Base-by-base conservation (phyloP, 495 filamentous ascomycete genomes). In the Delitschia confertaspora region DNA sequence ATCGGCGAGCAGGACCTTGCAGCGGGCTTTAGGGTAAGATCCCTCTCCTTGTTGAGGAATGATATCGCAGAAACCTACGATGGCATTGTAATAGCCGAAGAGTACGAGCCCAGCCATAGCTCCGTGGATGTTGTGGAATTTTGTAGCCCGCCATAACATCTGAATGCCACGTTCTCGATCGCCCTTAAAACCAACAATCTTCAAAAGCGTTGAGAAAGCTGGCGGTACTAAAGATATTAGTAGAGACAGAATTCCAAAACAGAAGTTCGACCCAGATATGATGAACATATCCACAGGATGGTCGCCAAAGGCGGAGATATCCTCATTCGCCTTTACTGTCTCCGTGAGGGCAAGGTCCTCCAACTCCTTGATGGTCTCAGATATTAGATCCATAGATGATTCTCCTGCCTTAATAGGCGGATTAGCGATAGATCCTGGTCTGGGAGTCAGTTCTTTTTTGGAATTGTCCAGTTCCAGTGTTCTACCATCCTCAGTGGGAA, bases 81-180 rank as follows among this genome's bases (percentile, higher is more conserved):
- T 72, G 32, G 78, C 83, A 54, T 95, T 91, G 64, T 94, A 93
- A 56, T 84, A 96, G 11, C 79, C 79, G 2, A 96, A 70, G 5
- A 94, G 66, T 25, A 82, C 73, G 21, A 96, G 66, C 0, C 81
- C 86, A 3, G 88, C 83, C 60, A 95, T 81, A 20, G 85, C 88
- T 20, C 91, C 91, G 55, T 95, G 88, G 60, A 96, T 73, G 56
- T 93, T 95, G 49, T 78, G 69, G 57, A 84, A 87, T 53, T 82
- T 87, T 49, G 83, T 83, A 10, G 86, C 82, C 61, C 89, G 85
- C 91, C 93, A 98, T 6, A 98, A 78, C 77, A 95, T 82, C 14
- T 71, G 64, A 9, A 94, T 60, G 2, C 88, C 93, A 17, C 80
- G 71, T 41, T 89, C 82, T 34, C 87, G 81, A 60, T 98, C 89